Evolutionary conservation across 768 basidiomycete genomes (phyloP).

Genomic region (Mycena amicta): DNA sequence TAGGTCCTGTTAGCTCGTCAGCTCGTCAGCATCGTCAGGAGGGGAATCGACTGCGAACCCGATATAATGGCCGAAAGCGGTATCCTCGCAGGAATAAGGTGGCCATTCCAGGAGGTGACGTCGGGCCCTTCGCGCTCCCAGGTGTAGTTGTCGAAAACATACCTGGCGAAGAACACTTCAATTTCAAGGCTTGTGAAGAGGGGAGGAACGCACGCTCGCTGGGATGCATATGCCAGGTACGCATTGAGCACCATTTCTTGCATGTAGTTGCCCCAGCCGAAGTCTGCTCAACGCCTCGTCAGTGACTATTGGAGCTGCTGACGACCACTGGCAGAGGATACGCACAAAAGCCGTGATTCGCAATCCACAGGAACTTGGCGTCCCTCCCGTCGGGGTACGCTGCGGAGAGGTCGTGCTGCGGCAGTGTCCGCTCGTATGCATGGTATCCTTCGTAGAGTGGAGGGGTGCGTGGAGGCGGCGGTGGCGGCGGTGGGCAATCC

Average conservation of each 20-base stretch:
- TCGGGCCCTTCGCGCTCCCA: background rate
- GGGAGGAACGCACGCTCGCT: conserved; percentile 48
- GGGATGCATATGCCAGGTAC: conserved; percentile 47
- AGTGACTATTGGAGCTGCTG: background rate
- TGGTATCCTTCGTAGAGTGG: conserved; percentile 50
- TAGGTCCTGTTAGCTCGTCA: conserved; percentile 35
- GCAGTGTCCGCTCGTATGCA: conserved; percentile 45
- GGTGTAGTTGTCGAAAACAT: conserved; percentile 1
- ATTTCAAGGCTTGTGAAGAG: background rate
- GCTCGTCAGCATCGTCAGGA: background rate
- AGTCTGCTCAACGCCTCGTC: conserved; percentile 37
- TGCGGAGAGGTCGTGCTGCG: conserved; percentile 45
- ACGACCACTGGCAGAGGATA: conserved; percentile 36
- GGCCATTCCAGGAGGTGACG: background rate
- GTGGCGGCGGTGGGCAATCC: conserved; percentile 8
- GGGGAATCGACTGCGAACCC: background rate
- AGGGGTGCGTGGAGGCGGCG: conserved; percentile 28
- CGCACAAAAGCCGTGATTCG: conserved; percentile 50
- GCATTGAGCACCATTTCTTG: conserved; percentile 60
- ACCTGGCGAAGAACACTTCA: background rate
- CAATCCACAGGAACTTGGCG: conserved; percentile 49
- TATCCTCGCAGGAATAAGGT: background rate
- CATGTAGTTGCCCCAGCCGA: conserved; percentile 66
- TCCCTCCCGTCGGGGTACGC: conserved; percentile 43
- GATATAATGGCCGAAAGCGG: background rate